phyloP scores from a whole-genome alignment of 306 rosid species.

The Malus orientalis region DNA sequence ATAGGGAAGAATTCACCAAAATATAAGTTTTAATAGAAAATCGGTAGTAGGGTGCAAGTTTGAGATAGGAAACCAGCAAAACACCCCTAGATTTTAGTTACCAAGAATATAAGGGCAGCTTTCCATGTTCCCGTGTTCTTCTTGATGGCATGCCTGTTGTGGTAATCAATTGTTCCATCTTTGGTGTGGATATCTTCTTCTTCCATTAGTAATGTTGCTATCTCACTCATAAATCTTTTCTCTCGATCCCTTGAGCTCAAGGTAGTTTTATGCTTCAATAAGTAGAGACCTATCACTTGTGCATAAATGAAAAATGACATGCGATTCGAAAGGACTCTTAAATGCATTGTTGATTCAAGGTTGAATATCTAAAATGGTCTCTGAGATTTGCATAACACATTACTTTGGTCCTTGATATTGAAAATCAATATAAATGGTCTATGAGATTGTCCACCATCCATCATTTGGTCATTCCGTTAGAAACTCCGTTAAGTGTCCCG shows the following conservation, averaged over 20 bases:
- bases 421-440: no score
- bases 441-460: no score
- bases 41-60: no score
- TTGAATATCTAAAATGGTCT: no score
- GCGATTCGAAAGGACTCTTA: not conserved
- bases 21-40: no score
- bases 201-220: not conserved
- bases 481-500: no score
- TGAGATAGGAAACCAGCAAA: no score
- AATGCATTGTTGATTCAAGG: not conserved
- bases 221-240: not conserved
- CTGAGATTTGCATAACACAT: no score
- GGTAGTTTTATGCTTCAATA: not conserved
- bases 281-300: not conserved
- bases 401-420: no score
- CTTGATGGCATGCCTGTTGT: constrained; percentile 17
- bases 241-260: not conserved
- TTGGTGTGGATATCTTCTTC: constrained; percentile 3
- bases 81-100: not conserved
- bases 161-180: constrained; percentile 20
- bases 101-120: constrained; percentile 22
- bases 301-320: not conserved
- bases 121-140: constrained; percentile 23
- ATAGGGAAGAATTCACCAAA: not conserved
- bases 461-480: no score